These are phyloP conservation scores for Cyphellophora attinorum DNA, from an alignment of 2,329 filamentous ascomycete species.

Conservation along the genomic window DNA sequence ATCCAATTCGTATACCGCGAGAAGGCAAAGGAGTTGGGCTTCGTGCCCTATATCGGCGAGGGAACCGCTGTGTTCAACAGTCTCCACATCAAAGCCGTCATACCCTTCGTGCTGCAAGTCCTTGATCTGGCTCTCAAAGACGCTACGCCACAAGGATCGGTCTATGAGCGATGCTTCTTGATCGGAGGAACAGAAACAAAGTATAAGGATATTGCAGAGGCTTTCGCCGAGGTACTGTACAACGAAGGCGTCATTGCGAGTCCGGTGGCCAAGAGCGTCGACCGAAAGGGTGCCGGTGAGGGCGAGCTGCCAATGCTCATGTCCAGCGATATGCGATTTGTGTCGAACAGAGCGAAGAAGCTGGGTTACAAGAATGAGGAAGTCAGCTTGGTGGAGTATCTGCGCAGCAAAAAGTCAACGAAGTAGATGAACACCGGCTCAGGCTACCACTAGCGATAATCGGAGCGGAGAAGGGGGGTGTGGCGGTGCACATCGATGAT, in stretches of 20 bases:
- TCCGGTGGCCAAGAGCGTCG: slow-evolving; percentile 6
- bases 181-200: slow-evolving; percentile 4
- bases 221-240: slow-evolving; percentile 4
- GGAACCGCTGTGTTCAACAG: slow-evolving; percentile 7
- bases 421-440: no score
- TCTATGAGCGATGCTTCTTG: slow-evolving; percentile 8
- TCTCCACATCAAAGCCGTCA: slow-evolving; percentile 8
- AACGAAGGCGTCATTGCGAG: slow-evolving; percentile 4
- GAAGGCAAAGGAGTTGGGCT: slow-evolving; percentile 5
- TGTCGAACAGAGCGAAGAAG: slow-evolving; percentile 4
- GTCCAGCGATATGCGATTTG: slow-evolving; percentile 6
- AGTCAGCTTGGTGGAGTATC: slow-evolving; percentile 5
- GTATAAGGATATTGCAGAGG: slow-evolving; percentile 3
- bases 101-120: slow-evolving; percentile 8
- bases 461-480: no score
- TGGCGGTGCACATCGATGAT: no score
- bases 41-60: slow-evolving; percentile 9
- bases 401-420: slow-evolving; percentile 2
- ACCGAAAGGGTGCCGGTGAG: slow-evolving; percentile 5
- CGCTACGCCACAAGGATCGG: slow-evolving; percentile 3
- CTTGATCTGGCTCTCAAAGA: slow-evolving; percentile 4
- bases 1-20: slow-evolving; percentile 5
- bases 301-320: slow-evolving; percentile 10
- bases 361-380: slow-evolving; percentile 8
- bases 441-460: no score